Conservation (phyloP, 2,329 filamentous ascomycete species). For the Incumbomyces delicatus region DNA sequence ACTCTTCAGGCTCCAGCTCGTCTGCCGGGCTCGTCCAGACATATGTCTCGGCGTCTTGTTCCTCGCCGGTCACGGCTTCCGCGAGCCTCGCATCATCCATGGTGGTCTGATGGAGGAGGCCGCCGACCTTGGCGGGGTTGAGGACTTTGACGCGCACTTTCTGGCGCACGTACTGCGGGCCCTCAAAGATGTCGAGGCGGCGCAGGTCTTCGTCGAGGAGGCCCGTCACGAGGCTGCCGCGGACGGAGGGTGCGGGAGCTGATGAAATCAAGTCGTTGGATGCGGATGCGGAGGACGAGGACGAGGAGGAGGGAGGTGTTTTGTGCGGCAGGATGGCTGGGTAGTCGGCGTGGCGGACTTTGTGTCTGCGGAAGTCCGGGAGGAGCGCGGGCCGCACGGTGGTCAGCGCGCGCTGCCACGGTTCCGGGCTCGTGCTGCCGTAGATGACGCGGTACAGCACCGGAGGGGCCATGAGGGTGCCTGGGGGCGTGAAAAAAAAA, state of each 20-base stretch:
- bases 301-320: constrained; percentile 23
- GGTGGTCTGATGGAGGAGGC: constrained; percentile 26
- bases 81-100: constrained; percentile 37
- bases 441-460: constrained; percentile 82
- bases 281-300: background rate
- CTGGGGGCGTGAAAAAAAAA: constrained; percentile 24
- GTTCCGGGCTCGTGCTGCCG: constrained; percentile 43
- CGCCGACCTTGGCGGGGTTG: too few species aligned
- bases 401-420: constrained; percentile 44
- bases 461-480: constrained; percentile 69
- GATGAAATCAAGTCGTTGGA: too few species aligned
- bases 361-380: constrained; percentile 58
- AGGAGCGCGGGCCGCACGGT: constrained; percentile 68
- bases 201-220: constrained; percentile 66
- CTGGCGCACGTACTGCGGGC: constrained; percentile 55
- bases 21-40: constrained; percentile 45
- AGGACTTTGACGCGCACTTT: constrained; percentile 34
- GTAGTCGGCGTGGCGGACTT: constrained; percentile 64
- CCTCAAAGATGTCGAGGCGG: constrained; percentile 75
- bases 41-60: constrained; percentile 50
- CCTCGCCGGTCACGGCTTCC: constrained; percentile 34
- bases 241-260: constrained; percentile 38
- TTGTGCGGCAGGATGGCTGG: constrained; percentile 55
- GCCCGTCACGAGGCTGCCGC: constrained; percentile 67
- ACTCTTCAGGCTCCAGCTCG: constrained; percentile 61